Base-by-base conservation (phyloP, 192 early-diverging fungal genomes). In the Anaeromyces robustus region DNA sequence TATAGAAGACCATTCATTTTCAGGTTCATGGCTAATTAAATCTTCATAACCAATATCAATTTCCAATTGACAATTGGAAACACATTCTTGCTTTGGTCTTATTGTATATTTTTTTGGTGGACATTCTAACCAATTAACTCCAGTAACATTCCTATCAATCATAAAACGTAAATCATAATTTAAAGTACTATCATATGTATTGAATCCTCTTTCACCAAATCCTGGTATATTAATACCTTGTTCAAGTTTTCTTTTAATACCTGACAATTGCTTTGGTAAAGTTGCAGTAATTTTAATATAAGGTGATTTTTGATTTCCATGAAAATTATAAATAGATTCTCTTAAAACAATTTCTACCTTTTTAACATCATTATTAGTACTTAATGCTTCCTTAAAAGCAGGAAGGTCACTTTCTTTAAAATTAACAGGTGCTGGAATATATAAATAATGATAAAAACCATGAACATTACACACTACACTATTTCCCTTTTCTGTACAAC, bases 381-480 rank as follows among this genome's bases (percentile, higher is more conserved):
- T 86, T n/a, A 95, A 81, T 43, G 88, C 86, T 39, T 77, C 30
- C 29, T 86, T 80, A 77, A 94, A 84, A 12, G 82, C 82, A 6
- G 87, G 84, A 29, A 95, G 82, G 81, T 95, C 84, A 16, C 87
- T 85, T 28, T 88, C 84, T 29, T 87, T 85, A 80, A 96, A 95
- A 26, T 92, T 92, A 6, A 84, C n/a, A 32, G 97, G 97, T 16
- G 96, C 95, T 6, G 94, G 92, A 29, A 96, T 90, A 86, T 97
- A 99, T 86, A 98, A 95, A 85, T 99, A 99, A 30, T 95, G 95
- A 32, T 90, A 87, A 81, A 97, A 98, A 4, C 93, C 95, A 19
- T 92, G 90, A 0, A 97, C 95, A 88, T 95, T 93, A 83, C 96
- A 97, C 0, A 93, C 83, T 30, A 98, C 95, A 78, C 93, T 94